Evolutionary conservation across 805 yeast genomes (phyloP), one percentile per base, ranked within the genome.

Genomic region (Pichia gijzeniarum): DNA sequence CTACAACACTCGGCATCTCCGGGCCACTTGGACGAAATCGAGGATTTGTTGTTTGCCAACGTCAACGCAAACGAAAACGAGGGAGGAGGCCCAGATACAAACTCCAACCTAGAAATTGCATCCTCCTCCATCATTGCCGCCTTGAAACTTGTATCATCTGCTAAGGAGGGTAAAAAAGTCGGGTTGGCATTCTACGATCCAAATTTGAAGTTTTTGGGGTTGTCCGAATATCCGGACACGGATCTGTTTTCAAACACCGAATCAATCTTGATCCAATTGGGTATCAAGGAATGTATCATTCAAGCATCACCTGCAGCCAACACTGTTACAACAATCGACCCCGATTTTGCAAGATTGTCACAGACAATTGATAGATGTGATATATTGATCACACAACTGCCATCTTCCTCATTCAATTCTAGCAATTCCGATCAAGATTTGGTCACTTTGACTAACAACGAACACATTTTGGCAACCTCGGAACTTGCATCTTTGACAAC

Each of bases 231-330:
- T 52, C 75, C 76, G 9, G 99, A 93, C 61, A 89, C 87, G 58
- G 98, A 91, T 40, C 71, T 88, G 9, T 89, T 77, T 55, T 81
- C 95, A 1, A 91, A 90, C 58, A 63, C 91, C 50, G 98, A 93
- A 61, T 81, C 95, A 39, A 71, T 89, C 41, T 63, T 90, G 48
- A 83, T 93, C 53, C 99, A 93, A 62, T 68, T 89, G 31, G 96
- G 95, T 18, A 87, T 89, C 6, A 86, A 84, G 56, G 99, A 93
- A 60, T 81, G 88, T 35, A 60, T 93, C 14, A 55, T 91, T 5
- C 82, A 83, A 12, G 43, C 53, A 12, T 54, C 51, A 2, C 35
- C 49, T 18, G 38, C 43, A 17, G 9, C 21, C 41, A 38, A 27
- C 3, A 8, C 6, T 19, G 20, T n/a, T n/a, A n/a, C 8, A 22